Conservation (phyloP, 208 protist species). For the Trypanosoma theileri region DNA sequence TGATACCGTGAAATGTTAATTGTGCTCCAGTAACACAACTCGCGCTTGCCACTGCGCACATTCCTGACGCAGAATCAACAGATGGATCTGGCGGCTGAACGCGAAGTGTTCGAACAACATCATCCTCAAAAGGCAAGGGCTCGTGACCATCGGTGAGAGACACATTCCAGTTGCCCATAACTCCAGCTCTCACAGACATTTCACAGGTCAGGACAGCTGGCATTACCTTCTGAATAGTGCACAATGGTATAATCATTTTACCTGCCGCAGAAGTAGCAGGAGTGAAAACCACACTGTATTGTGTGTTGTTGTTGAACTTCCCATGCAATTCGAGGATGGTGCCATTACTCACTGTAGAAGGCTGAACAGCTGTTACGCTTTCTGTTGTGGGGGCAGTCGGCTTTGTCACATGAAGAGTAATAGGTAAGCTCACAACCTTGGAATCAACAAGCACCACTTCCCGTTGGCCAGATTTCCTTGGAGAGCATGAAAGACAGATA, state of each 20-base stretch:
- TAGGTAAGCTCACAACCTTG: constrained; percentile 1
- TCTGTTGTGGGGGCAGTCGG: neutral
- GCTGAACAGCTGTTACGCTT: constrained; percentile 8
- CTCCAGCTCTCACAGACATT: constrained; percentile 3
- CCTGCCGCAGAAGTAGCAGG: neutral
- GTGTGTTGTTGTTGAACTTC: neutral
- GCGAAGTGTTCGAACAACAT: neutral
- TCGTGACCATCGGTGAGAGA: neutral
- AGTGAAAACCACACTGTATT: constrained; percentile 4
- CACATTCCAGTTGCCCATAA: constrained; percentile 6
- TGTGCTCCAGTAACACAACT: constrained; percentile 16
- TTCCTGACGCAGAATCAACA: constrained; percentile 8
- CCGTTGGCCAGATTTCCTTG: neutral
- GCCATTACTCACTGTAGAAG: neutral
- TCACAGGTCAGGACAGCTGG: neutral
- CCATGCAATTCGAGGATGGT: constrained; percentile 3
- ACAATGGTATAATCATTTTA: neutral
- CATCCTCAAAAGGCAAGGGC: neutral
- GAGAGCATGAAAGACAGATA: constrained; percentile 14
- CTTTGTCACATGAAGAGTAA: constrained; percentile 5
- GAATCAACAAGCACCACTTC: neutral
- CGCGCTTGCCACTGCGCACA: constrained; percentile 11
- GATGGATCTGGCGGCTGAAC: constrained; percentile 5
- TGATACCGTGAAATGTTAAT: constrained; percentile 17
- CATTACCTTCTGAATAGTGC: constrained; percentile 1